These are phyloP conservation scores for Jaenimonas drosophilae DNA, from an alignment of 208 protist species.

Conservation along the genomic window DNA sequence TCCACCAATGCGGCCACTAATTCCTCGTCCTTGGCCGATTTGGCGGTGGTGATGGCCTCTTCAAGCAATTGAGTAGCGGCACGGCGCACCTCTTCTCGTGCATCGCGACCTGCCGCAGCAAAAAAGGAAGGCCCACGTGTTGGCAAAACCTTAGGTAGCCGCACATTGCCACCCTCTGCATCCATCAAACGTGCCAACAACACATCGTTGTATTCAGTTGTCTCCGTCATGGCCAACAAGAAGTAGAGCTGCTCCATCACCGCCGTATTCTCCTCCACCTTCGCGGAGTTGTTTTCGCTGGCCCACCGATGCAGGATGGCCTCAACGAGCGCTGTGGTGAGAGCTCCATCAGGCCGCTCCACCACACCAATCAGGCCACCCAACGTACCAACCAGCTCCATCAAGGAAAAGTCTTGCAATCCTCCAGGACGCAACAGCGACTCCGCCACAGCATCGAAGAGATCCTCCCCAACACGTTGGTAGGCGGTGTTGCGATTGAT, in stretches of 20 bases:
- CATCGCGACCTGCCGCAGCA: constrained; percentile 44
- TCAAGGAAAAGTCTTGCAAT: neutral
- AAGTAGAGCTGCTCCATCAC: constrained; percentile 66
- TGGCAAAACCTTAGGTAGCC: constrained; percentile 7
- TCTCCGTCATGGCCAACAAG: constrained; percentile 28
- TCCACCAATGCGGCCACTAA: constrained; percentile 44
- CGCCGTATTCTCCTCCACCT: neutral
- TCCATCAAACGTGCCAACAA: constrained; percentile 7
- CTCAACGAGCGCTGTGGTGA: neutral
- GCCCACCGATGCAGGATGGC: constrained; percentile 12
- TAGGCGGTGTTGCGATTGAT: constrained; percentile 41
- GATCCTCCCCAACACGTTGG: constrained; percentile 34
- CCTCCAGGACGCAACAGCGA: constrained; percentile 10
- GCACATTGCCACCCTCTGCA: neutral
- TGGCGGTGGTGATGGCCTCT: no score
- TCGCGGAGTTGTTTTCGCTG: neutral
- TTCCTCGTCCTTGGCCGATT: constrained; percentile 9
- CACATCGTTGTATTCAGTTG: constrained; percentile 11
- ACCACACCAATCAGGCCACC: constrained; percentile 35
- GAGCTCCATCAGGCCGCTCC: constrained; percentile 30
- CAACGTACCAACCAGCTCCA: constrained; percentile 2
- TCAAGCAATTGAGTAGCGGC: neutral
- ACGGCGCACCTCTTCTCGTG: constrained; percentile 17
- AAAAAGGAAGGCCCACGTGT: constrained; percentile 62
- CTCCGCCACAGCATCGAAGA: constrained; percentile 47